phyloP scores from a whole-genome alignment of 2,329 filamentous ascomycete genomes.

The Ophiocordyceps robertsii region DNA sequence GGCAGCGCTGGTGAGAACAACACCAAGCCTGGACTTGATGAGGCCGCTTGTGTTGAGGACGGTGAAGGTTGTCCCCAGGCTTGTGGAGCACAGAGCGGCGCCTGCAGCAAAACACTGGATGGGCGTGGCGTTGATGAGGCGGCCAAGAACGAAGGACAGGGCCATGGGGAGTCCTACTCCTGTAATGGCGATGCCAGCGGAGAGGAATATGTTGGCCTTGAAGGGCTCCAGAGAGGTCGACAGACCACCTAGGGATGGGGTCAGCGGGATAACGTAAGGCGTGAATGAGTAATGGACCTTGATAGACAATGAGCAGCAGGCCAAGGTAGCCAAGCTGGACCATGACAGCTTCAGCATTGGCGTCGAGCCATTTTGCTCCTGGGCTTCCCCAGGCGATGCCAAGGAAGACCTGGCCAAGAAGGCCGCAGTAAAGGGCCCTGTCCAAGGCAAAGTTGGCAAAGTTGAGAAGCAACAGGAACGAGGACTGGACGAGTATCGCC shows the following conservation, averaged over 20 bases:
- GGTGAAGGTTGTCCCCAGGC: conserved; percentile 56
- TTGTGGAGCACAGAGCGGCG: conserved; percentile 61
- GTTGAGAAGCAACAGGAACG: conserved; percentile 52
- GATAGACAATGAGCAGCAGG: neutral
- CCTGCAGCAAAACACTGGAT: conserved; percentile 60
- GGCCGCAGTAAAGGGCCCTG: conserved; percentile 50
- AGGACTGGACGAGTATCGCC: conserved; percentile 28
- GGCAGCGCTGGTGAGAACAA: conserved; percentile 57
- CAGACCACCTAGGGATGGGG: conserved; percentile 34
- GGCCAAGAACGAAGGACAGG: conserved; percentile 47
- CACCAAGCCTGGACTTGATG: conserved; percentile 31
- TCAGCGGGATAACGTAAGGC: neutral
- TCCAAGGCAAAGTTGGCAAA: conserved; percentile 43
- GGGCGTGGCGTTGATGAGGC: conserved; percentile 32
- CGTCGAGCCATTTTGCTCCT: conserved; percentile 44
- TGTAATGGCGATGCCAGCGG: conserved; percentile 47
- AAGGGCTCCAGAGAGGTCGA: conserved; percentile 23
- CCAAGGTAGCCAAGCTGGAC: conserved; percentile 42
- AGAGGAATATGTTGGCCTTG: conserved; percentile 46
- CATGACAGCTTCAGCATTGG: conserved; percentile 36
- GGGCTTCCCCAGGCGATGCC: conserved; percentile 60
- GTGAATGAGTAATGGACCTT: neutral
- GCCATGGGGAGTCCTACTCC: conserved; percentile 52
- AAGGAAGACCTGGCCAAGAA: conserved; percentile 58
- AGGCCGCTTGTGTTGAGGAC: conserved; percentile 30